Percentiles rank a stretch among this genome's conserved stretches.
These are phyloP conservation scores for Alloteropsis angusta DNA, from an alignment of 202 grass and related monocot species.

Conservation along the genomic window DNA sequence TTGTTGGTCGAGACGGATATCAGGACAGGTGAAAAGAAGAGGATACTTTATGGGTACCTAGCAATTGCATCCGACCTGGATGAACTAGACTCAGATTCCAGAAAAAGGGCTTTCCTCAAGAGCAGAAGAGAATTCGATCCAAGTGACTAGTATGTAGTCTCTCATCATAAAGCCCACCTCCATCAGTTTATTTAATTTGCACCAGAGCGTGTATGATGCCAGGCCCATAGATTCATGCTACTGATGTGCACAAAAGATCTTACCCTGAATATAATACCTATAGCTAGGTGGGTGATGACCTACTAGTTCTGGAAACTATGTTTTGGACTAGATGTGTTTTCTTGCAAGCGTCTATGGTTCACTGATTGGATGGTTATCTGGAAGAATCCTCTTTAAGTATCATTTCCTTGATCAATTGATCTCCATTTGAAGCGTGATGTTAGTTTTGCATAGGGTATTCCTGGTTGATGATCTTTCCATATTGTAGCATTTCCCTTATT, in stretches of 20 bases:
- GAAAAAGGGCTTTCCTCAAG: conserved; percentile 73
- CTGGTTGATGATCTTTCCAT: not conserved
- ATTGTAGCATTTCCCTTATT: not conserved
- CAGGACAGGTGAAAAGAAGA: conserved; percentile 72
- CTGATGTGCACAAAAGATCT: not conserved
- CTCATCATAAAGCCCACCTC: not conserved
- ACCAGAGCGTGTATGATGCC: not conserved
- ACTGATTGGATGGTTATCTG: conserved; percentile 10
- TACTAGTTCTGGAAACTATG: conserved; percentile 8
- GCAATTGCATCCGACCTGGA: conserved; percentile 69
- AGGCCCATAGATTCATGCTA: conserved; percentile 12
- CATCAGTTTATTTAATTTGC: conserved; percentile 23
- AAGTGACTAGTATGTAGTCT: conserved; percentile 52
- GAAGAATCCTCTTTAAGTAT: not conserved
- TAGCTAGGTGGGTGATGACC: conserved; percentile 7
- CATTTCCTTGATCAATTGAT: not conserved
- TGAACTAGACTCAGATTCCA: conserved; percentile 62
- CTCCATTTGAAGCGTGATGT: not conserved
- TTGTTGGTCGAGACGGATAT: conserved; percentile 57
- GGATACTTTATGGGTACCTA: conserved; percentile 80
- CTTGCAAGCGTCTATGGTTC: not conserved
- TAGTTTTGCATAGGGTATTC: not conserved
- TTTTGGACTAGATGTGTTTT: not conserved
- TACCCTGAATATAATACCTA: conserved; percentile 7
- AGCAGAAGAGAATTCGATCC: conserved; percentile 73